Conservation (phyloP, 495 filamentous ascomycete genomes). For the Thozetella sp. region DNA sequence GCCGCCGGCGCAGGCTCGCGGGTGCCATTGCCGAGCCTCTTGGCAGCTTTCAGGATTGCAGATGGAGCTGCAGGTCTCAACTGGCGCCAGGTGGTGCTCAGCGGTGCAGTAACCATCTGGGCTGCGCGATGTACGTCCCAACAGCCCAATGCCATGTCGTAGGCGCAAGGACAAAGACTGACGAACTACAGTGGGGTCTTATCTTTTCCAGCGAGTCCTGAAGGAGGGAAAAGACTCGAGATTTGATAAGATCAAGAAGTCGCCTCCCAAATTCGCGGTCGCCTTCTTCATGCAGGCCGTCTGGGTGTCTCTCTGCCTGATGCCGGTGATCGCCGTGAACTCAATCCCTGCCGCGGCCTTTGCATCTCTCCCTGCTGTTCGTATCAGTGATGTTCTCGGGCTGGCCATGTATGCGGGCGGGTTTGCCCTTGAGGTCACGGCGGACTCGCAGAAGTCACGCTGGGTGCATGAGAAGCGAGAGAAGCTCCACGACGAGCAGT, state of each 20-base stretch:
- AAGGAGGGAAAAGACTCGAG: conserved; percentile 58
- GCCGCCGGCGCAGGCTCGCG: conserved; percentile 34
- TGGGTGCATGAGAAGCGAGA: conserved; percentile 58
- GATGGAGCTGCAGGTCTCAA: conserved; percentile 42
- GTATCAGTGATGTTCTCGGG: conserved; percentile 52
- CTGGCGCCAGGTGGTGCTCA: conserved; percentile 64
- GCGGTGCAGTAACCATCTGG: conserved; percentile 58
- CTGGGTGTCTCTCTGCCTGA: conserved; percentile 62
- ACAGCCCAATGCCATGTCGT: no score
- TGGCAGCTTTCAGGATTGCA: conserved; percentile 31
- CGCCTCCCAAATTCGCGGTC: conserved; percentile 50
- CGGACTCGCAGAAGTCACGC: conserved; percentile 59
- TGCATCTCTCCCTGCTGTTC: conserved; percentile 33
- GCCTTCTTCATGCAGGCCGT: conserved; percentile 62
- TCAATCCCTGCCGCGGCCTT: conserved; percentile 51
- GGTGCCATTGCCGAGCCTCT: conserved; percentile 46
- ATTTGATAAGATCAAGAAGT: conserved; percentile 60
- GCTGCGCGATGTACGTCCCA: conserved; percentile 52
- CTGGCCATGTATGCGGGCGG: conserved; percentile 55
- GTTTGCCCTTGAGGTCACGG: conserved; percentile 57
- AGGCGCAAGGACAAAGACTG: no score
- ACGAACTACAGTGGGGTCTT: conserved; percentile 52
- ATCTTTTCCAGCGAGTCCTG: conserved; percentile 58
- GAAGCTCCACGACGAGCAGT: conserved; percentile 64
- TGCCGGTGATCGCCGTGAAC: conserved; percentile 63